A percentile compares a stretch with the other conserved stretches of the same genome.
Conservation (phyloP, 495 filamentous ascomycete species). For the Entonaema liquescens region DNA sequence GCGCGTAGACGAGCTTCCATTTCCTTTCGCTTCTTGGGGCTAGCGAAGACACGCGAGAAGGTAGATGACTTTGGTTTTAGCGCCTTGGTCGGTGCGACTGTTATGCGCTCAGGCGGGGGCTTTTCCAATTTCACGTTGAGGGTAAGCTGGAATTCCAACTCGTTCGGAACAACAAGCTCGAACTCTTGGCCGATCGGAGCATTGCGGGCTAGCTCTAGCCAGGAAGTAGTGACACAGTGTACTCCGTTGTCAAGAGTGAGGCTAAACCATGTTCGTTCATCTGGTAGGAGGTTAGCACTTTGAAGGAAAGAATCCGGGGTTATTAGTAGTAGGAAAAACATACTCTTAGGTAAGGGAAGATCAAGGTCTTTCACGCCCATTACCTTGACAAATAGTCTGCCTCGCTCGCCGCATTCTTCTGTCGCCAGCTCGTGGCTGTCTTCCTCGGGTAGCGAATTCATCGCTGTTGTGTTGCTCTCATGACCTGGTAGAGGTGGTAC, state of each 20-base stretch:
- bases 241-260: constrained; percentile 96
- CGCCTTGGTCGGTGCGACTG: constrained; percentile 66
- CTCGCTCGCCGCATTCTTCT: constrained; percentile 85
- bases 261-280: constrained; percentile 89
- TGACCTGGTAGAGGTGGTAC: constrained; percentile 89
- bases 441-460: constrained; percentile 68
- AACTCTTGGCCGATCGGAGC: constrained; percentile 99
- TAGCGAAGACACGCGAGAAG: constrained; percentile 91
- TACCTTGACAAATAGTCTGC: constrained; percentile 96
- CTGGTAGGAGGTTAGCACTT: constrained; percentile 57
- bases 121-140: constrained; percentile 93
- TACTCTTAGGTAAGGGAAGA: constrained; percentile 89
- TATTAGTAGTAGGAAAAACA: constrained; percentile 41
- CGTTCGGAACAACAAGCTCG: constrained; percentile 94
- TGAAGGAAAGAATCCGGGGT: background rate
- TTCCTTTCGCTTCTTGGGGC: constrained; percentile 94
- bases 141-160: constrained; percentile 96
- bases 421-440: constrained; percentile 59
- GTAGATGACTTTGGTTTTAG: constrained; percentile 76
- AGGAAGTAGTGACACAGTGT: constrained; percentile 95
- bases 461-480: constrained; percentile 74
- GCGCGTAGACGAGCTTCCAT: constrained; percentile 82
- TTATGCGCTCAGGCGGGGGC: constrained; percentile 64
- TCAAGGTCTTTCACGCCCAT: constrained; percentile 95
- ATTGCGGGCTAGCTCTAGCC: constrained; percentile 90